Base-by-base conservation (phyloP, 345 rosid genomes). In the Linum lewisii region DNA sequence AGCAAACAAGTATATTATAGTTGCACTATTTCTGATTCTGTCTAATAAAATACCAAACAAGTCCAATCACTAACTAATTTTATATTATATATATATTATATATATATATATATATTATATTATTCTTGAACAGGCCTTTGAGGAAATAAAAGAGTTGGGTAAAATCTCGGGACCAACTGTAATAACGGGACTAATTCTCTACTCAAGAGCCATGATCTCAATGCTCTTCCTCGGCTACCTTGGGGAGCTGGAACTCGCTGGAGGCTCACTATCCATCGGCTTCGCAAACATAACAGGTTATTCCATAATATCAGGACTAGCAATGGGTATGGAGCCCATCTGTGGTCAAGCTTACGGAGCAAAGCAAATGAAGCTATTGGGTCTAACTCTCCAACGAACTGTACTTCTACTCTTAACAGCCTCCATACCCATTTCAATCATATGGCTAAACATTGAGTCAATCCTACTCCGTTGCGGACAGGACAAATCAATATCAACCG, bases 261-360 rank as follows among this genome's bases (percentile, higher is more conserved):
- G 90, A 7, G 99, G 99, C 49, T 89, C 99, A 36, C 94, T 93
- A 37, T 75, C 99, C 68, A 87, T 87, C 37, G 97, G 95, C 45
- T 87, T 93, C 44, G 99, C 99, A 5, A 93, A 93, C 77, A 93
- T 92, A 65, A 88, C 98, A 1, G 98, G 98, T 45, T 92, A 92
- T 86, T 92, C 98, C 24, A 89, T 92, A 15, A 78, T 92, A 75
- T 92, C 98, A 25, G 98, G 98, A n/a, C 78, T 92, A 13, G 89
- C 98, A 62, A 89, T 93, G 99, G 99, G 99, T 58, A 93, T 93
- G 99, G 99, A 93, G 63, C 99, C 99, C 72, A 93, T 93, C 47
- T 93, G 99, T 4, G 95, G 94, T 2, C 99, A 93, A 73, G 99
- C 99, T 38, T 87, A 82, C 21, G 99, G 99, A 1, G 99, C 99